These are phyloP conservation scores for Kandelia obovata DNA, from an alignment of 345 rosid genomes.

Conservation along the genomic window DNA sequence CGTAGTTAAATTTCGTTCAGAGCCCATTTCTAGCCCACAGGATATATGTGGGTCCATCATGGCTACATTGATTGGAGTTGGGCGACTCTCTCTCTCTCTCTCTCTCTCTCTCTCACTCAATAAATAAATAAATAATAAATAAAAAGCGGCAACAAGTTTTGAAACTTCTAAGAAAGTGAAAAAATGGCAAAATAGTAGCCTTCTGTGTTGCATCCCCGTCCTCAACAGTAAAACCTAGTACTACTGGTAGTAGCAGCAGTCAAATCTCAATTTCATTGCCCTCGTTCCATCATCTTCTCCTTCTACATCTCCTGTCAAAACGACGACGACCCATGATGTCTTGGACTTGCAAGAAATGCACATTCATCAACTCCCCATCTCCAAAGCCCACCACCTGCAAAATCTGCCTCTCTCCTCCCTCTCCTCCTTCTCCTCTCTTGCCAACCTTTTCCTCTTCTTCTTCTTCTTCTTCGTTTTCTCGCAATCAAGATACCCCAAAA, in stretches of 20 bases:
- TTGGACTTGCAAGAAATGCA: conserved; percentile 85
- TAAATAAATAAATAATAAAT: no score
- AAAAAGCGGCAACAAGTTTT: not conserved
- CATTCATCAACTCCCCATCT: conserved; percentile 80
- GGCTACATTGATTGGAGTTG: no score
- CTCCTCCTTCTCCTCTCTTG: conserved; percentile 16
- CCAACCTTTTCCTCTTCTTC: conserved; percentile 18
- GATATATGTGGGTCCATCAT: no score
- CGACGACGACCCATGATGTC: conserved; percentile 20
- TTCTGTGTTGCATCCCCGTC: not conserved
- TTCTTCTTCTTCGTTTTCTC: conserved; percentile 18
- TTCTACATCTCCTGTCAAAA: no score
- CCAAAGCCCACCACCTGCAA: conserved; percentile 53
- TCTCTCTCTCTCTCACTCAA: no score
- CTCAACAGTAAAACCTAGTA: no score
- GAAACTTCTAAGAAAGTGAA: not conserved
- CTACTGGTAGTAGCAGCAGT: no score
- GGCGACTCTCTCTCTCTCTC: no score
- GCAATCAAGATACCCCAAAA: conserved; percentile 31
- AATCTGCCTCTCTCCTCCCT: conserved; percentile 44
- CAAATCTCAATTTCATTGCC: no score
- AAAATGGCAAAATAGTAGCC: conserved; percentile 5
- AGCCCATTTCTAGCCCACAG: no score
- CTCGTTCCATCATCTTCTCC: no score
- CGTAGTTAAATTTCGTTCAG: no score